phyloP scores from a whole-genome alignment of 805 yeast species.

The Priceomyces carsonii region DNA sequence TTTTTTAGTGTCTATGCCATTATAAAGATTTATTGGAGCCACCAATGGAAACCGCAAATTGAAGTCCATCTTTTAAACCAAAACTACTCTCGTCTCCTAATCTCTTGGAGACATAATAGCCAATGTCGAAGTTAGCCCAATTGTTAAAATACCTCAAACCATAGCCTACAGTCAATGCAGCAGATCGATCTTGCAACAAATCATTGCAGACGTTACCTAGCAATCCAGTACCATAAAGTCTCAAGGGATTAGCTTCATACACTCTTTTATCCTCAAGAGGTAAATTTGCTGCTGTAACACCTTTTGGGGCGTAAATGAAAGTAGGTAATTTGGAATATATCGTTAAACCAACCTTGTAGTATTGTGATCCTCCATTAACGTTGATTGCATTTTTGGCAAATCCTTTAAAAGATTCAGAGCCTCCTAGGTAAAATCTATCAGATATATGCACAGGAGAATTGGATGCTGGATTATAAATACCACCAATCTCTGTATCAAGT shows the following conservation, averaged over 20 bases:
- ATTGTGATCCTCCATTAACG: conserved; percentile 71
- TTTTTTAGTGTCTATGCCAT: no score
- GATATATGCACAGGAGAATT: conserved; percentile 52
- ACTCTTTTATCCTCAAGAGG: conserved; percentile 11
- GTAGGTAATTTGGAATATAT: conserved; percentile 61
- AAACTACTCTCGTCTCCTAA: conserved; percentile 12
- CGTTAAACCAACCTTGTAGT: conserved; percentile 56
- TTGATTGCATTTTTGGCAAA: conserved; percentile 70
- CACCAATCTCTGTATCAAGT: conserved; percentile 54
- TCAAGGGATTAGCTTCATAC: conserved; percentile 32
- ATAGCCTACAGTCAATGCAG: conserved; percentile 31
- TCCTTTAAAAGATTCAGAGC: conserved; percentile 70
- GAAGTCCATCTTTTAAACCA: conserved; percentile 41
- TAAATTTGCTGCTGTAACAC: conserved; percentile 6
- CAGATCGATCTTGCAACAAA: conserved; percentile 19
- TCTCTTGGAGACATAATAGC: conserved; percentile 34
- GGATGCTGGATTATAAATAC: conserved; percentile 38
- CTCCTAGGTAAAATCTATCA: conserved; percentile 86
- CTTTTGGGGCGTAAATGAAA: conserved; percentile 27
- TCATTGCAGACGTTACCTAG: conserved; percentile 58
- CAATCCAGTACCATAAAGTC: conserved; percentile 61
- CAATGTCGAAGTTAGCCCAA: conserved; percentile 44
- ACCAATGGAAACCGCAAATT: conserved; percentile 39
- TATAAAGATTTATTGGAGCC: conserved; percentile 26
- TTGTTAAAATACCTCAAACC: conserved; percentile 40